Evolutionary conservation across 2,329 filamentous ascomycete genomes (phyloP).

Genomic region (Penicillium thymicola): DNA sequence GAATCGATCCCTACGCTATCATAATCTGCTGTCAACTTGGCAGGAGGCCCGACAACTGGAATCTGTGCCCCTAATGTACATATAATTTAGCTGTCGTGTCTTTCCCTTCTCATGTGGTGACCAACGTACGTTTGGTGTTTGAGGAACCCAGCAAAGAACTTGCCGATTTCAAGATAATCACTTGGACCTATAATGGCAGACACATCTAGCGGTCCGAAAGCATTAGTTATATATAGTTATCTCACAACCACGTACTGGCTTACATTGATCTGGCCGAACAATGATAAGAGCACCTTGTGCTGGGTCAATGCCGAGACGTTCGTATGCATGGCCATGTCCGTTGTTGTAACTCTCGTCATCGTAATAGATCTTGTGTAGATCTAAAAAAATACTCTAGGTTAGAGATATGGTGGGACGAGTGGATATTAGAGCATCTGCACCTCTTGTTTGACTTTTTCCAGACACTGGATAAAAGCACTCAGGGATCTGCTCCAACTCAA

Average conservation of each 20-base stretch:
- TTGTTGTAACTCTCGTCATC: conserved; percentile 56
- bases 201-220: conserved; percentile 31
- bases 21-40: background rate
- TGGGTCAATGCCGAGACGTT: conserved; percentile 53
- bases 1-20: background rate
- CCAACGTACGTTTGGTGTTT: conserved; percentile 19
- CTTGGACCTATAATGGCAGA: conserved; percentile 37
- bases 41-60: background rate
- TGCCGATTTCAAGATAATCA: conserved; percentile 32
- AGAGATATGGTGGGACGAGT: background rate
- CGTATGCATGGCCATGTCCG: conserved; percentile 57
- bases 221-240: background rate
- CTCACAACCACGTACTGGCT: conserved; percentile 18
- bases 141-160: conserved; percentile 38
- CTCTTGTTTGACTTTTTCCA: conserved; percentile 55
- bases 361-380: conserved; percentile 57
- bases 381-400: conserved; percentile 31
- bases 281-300: conserved; percentile 49
- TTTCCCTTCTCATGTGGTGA: background rate
- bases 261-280: conserved; percentile 62
- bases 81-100: background rate
- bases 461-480: conserved; percentile 55
- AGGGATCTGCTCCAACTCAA: conserved; percentile 55
- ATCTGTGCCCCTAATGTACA: background rate
- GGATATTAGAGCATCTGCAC: conserved; percentile 34